phyloP scores from a whole-genome alignment of 768 basidiomycete species.

The Rhodotorula kratochvilovae region DNA sequence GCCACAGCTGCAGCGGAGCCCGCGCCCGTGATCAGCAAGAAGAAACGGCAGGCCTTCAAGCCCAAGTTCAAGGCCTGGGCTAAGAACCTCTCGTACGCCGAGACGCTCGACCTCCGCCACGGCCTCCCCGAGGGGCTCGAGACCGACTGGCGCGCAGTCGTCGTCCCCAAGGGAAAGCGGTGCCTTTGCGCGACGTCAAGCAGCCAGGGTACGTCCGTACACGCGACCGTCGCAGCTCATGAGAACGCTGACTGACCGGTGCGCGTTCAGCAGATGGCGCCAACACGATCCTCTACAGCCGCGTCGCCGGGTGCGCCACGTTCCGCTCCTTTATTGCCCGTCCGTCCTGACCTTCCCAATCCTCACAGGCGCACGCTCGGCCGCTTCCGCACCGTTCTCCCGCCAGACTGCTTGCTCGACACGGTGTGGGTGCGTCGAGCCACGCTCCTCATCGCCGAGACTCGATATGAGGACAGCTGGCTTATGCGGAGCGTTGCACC shows the following conservation, averaged over 20 bases:
- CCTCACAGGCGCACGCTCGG: conserved; percentile 16
- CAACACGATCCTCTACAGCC: conserved; percentile 31
- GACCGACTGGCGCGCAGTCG: conserved; percentile 15
- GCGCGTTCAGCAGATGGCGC: conserved; percentile 6
- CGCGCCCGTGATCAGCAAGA: conserved; percentile 4
- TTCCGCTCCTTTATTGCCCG: no score
- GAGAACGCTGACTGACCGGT: no score
- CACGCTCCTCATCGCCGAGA: no score
- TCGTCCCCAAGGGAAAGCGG: conserved; percentile 33
- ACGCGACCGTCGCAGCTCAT: no score
- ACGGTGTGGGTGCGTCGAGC: conserved; percentile 15
- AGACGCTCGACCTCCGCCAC: conserved; percentile 32
- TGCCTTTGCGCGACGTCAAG: conserved; percentile 23
- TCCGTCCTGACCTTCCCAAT: no score
- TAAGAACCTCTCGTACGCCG: conserved; percentile 22
- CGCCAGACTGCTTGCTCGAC: conserved; percentile 26
- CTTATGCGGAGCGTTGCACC: background rate
- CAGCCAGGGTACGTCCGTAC: conserved; percentile 3
- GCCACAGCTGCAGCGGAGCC: background rate
- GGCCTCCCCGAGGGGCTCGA: conserved; percentile 17
- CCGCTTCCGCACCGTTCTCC: conserved; percentile 11
- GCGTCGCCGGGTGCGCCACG: conserved; percentile 20
- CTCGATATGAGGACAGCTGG: no score
- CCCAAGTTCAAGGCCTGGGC: conserved; percentile 29
- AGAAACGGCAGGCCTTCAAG: conserved; percentile 12